Percentiles rank a stretch among this genome's conserved stretches.
Conservation (phyloP, 768 basidiomycete species). For the Hypholoma fasciculare region DNA sequence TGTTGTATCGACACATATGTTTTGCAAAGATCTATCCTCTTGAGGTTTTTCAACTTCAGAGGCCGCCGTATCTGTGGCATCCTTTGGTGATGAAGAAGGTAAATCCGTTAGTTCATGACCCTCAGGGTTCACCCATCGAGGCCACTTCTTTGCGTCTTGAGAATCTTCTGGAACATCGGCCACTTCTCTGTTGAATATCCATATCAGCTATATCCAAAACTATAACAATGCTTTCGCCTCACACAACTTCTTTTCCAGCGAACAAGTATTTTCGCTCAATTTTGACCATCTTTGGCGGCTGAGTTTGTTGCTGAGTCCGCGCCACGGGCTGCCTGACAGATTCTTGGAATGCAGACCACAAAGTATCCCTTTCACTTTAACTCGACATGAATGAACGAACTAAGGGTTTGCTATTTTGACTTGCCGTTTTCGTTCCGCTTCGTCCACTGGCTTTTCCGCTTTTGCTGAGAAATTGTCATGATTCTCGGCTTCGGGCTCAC, state of each 20-base stretch:
- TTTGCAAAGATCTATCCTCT: no score
- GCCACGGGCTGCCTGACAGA: constrained; percentile 41
- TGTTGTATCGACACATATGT: no score
- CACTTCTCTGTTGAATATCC: constrained; percentile 52
- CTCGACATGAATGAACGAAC: constrained; percentile 1
- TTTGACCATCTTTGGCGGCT: constrained; percentile 47
- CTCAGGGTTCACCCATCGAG: constrained; percentile 40
- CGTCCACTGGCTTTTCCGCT: constrained; percentile 28
- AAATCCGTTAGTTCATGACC: not conserved
- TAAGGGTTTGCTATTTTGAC: constrained; percentile 4
- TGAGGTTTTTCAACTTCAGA: not conserved
- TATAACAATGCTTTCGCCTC: constrained; percentile 24
- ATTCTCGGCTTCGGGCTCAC: constrained; percentile 13
- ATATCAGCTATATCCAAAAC: not conserved
- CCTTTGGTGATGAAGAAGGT: not conserved
- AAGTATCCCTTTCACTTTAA: constrained; percentile 54
- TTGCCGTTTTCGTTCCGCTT: constrained; percentile 46
- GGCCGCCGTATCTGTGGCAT: not conserved
- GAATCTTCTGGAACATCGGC: constrained; percentile 74
- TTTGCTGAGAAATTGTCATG: not conserved
- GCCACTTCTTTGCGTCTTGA: constrained; percentile 76
- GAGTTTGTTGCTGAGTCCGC: constrained; percentile 14
- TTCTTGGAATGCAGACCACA: constrained; percentile 72
- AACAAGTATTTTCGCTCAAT: constrained; percentile 71
- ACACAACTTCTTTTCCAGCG: constrained; percentile 78